These are phyloP conservation scores for Chaetomium olivaceum DNA, from an alignment of 2,329 filamentous ascomycete genomes.

Conservation along the genomic window DNA sequence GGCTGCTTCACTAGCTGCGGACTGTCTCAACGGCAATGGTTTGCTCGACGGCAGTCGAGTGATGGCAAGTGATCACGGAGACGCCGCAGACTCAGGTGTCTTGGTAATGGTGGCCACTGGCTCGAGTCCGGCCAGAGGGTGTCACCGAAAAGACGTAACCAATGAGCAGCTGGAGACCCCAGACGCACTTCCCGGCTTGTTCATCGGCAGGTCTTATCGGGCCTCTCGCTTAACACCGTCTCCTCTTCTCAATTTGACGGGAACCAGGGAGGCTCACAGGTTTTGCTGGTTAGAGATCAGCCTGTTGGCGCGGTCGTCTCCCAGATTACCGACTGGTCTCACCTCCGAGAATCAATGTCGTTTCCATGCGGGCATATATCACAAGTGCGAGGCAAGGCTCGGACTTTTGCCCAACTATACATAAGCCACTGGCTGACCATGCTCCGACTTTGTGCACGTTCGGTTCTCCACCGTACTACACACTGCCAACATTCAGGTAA, in stretches of 20 bases:
- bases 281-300: background rate
- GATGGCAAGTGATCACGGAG: background rate
- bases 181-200: background rate
- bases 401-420: background rate
- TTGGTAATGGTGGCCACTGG: background rate
- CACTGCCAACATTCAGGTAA: too few species aligned
- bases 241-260: background rate
- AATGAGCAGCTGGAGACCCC: background rate
- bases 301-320: background rate
- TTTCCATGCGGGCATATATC: background rate
- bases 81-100: background rate
- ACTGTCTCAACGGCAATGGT: background rate
- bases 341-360: background rate
- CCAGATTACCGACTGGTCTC: background rate
- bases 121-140: background rate
- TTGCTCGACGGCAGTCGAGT: slow-evolving; percentile 3
- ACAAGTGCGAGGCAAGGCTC: background rate
- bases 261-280: background rate
- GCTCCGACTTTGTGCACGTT: too few species aligned
- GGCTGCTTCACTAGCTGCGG: background rate
- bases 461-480: background rate
- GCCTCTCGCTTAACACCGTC: background rate
- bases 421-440: background rate
- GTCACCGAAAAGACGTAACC: background rate
- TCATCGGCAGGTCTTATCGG: slow-evolving; percentile 17